A percentile compares a stretch with the other conserved stretches of the same genome.
Evolutionary conservation across 176 grass and related monocot species (phyloP).

Genomic region (Canna indica): DNA sequence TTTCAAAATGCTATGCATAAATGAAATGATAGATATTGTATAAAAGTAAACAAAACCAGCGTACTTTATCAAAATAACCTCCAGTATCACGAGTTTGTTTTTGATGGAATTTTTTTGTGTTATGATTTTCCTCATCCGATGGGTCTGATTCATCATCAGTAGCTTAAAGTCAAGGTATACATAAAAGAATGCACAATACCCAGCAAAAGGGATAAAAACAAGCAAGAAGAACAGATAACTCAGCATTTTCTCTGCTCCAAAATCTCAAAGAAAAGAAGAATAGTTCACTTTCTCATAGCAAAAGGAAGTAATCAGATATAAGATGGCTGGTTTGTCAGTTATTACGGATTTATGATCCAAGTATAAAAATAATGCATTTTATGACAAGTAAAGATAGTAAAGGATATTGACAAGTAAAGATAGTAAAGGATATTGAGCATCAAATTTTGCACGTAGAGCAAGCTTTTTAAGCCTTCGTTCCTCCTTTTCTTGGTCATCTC

Average conservation of each 20-base stretch:
- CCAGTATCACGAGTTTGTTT: constrained; percentile 42
- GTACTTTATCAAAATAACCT: constrained; percentile 87
- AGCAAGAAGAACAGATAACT: not conserved
- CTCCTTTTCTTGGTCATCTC: constrained; percentile 46
- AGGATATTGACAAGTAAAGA: not conserved
- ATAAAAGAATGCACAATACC: not conserved
- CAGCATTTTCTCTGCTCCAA: not conserved
- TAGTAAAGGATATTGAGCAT: constrained; percentile 82
- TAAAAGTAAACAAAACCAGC: not conserved
- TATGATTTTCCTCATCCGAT: constrained; percentile 51
- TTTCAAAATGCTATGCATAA: constrained; percentile 8
- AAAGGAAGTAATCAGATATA: no score
- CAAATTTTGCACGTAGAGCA: constrained; percentile 73
- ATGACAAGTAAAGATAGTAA: not conserved
- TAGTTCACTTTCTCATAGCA: not conserved
- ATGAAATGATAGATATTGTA: not conserved
- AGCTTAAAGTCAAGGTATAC: constrained; percentile 56
- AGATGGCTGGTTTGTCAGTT: not conserved
- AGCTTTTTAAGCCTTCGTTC: constrained; percentile 80
- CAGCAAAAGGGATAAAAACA: not conserved
- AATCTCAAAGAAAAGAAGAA: not conserved
- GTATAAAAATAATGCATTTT: not conserved
- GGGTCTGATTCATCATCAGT: constrained; percentile 65
- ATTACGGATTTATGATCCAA: not conserved
- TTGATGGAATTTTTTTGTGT: constrained; percentile 40